Evolutionary conservation across 371 early-diverging fungal species (phyloP), one percentile per base, ranked within the genome.

Genomic region (Polyrhizophydium stewartii): DNA sequence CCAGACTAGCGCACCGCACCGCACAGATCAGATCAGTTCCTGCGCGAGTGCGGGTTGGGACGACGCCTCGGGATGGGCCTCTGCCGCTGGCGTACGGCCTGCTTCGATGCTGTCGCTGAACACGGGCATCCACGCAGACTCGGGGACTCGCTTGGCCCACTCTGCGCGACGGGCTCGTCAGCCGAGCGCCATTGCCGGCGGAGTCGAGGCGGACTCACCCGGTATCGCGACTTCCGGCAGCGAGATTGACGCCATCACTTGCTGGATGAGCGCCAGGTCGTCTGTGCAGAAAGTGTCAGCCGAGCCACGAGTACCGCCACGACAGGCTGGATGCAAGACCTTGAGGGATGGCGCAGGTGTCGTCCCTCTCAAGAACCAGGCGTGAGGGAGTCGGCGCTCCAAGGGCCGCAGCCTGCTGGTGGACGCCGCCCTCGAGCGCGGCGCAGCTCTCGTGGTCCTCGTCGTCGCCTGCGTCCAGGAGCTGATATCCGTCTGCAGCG

Each of bases 181-280:
- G 43, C n/a, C n/a, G n/a, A n/a, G n/a, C n/a, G n/a, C n/a, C 43
- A 43, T 43, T 43, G 43, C 17, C 16, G 16, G n/a, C 43, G 43
- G n/a, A 43, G 17, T n/a, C 43, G n/a, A 43, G 28, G 22, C 28
- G 3, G 49, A 16, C 16, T 3, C 16, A 47, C 28, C 49, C 16
- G 28, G 49, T 3, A 22, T 47, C 7, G 28, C 49, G 7, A 47
- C 9, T 7, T 22, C 28, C 16, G 53, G 53, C 53, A 53, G 35
- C 24, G 6, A 27, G 53, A 53, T 53, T 3, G 53, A 30, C 53
- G 53, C 30, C 53, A 53, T 53, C 10, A 53, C 53, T 53, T 31
- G 12, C 35, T 35, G 6, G 53, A 53, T 53, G 9, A 53, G 32
- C 30, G 3, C 27, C 12, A 53, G 35, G 24, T 53, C 53, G 21